Percentiles rank a stretch among this genome's conserved stretches.
Evolutionary conservation across 371 early-diverging fungal genomes (phyloP).

Genomic region (Batkoa obscura): DNA sequence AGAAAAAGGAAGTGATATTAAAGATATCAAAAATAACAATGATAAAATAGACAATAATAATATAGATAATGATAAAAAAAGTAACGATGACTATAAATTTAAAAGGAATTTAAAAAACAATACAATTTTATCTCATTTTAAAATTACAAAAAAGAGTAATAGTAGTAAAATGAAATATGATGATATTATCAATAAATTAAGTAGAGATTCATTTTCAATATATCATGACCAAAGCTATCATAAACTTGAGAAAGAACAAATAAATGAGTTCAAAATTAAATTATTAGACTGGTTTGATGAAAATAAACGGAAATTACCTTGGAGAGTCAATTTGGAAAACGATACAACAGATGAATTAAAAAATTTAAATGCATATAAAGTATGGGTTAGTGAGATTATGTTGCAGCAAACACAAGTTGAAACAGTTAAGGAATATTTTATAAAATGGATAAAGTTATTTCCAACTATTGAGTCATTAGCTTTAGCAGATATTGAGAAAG

Average conservation of each 20-base stretch:
- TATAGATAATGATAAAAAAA: not conserved
- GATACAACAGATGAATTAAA: not conserved
- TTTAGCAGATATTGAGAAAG: constrained; percentile 30
- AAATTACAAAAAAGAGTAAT: not conserved
- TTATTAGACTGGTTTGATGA: constrained; percentile 44
- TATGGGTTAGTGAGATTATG: constrained; percentile 76
- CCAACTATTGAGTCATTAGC: constrained; percentile 53
- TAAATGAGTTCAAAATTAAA: constrained; percentile 8
- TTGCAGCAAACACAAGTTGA: constrained; percentile 65
- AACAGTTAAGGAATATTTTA: constrained; percentile 51
- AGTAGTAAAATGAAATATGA: not conserved
- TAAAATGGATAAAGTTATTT: constrained; percentile 53
- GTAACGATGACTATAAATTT: not conserved
- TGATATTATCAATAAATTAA: not conserved
- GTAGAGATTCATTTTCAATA: not conserved
- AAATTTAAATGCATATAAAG: constrained; percentile 49
- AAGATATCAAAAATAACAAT: no score
- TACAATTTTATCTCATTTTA: not conserved
- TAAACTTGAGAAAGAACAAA: not conserved
- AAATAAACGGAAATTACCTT: constrained; percentile 43
- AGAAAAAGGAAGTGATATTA: no score
- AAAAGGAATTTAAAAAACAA: not conserved
- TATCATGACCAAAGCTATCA: not conserved
- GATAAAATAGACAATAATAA: no score
- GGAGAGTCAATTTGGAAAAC: constrained; percentile 26